These are phyloP conservation scores for Cystobasidiaceae sp. DNA, from an alignment of 1,284 basidiomycete genomes.

Conservation along the genomic window DNA sequence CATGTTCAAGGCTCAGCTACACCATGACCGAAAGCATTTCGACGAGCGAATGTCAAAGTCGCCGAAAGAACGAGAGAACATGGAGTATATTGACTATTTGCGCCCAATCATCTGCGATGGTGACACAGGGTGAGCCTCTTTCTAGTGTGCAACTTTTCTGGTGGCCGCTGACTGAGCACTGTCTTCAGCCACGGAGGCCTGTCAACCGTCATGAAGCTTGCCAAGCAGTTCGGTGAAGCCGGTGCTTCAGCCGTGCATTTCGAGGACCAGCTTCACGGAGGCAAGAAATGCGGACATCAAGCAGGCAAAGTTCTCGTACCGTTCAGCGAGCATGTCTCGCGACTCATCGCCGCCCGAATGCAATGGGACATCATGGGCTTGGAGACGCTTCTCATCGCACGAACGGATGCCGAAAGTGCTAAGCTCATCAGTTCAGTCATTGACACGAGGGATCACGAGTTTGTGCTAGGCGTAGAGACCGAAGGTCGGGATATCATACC, in stretches of 20 bases:
- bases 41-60: slow-evolving; percentile 70
- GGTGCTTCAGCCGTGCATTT: slow-evolving; percentile 83
- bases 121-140: slow-evolving; percentile 69
- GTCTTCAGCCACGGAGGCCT: slow-evolving; percentile 76
- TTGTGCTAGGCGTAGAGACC: slow-evolving; percentile 59
- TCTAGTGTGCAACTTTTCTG: neutral
- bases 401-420: slow-evolving; percentile 87
- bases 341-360: slow-evolving; percentile 75
- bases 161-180: neutral
- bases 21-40: slow-evolving; percentile 80
- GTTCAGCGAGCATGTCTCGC: slow-evolving; percentile 74
- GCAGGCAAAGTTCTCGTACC: slow-evolving; percentile 91
- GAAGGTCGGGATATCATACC: slow-evolving; percentile 58
- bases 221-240: slow-evolving; percentile 84
- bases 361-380: slow-evolving; percentile 81
- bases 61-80: slow-evolving; percentile 59
- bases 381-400: slow-evolving; percentile 80
- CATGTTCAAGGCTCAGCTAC: slow-evolving; percentile 74
- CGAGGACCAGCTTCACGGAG: slow-evolving; percentile 86
- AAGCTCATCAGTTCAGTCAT: slow-evolving; percentile 78
- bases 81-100: slow-evolving; percentile 72
- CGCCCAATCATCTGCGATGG: slow-evolving; percentile 90
- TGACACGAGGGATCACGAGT: slow-evolving; percentile 65
- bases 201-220: slow-evolving; percentile 95
- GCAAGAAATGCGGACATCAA: slow-evolving; percentile 89